Base-by-base conservation (phyloP, 2,329 filamentous ascomycete species). In the Fusarium longipes region DNA sequence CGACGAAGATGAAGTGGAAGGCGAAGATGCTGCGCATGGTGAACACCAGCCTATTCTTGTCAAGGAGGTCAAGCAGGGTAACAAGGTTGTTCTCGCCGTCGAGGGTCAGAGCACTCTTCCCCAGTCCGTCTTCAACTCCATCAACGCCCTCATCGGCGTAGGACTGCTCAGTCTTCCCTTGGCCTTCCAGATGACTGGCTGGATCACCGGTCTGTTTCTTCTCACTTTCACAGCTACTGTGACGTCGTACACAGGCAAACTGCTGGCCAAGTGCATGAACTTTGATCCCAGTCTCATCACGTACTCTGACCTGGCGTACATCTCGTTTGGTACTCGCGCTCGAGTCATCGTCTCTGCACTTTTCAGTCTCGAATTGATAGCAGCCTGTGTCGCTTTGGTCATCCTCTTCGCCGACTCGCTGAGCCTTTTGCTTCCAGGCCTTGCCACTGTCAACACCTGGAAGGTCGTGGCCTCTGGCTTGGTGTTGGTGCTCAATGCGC, bases 101-200 rank as follows among this genome's bases (percentile, higher is more conserved):
- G 91, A 97, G 64, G 95, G 95, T 36, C 93, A 96, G 80, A 97
- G 93, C n/a, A 99, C 95, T 1, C 84, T 98, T 17, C 93, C 93
- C 1, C 95, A 98, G 81, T 98, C 95, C 8, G 87, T 97, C 65
- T 97, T 98, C 83, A 99, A 99, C 79, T 96, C 93, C 5, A 95
- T 95, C 76, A 97, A 97, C 67, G 93, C 96, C 49, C 82, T 97
- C 60, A 95, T 97, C 63, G 94, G 94, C 17, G 90, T 99, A 29
- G 95, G 95, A 1, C 82, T 99, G 29, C 84, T 99, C 49, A 96
- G 93, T 77, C 82, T 99, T 53, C 96, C 95, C 8, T 85, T 98
- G 74, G 95, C 92, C 8, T 83, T 98, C 73, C 93, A 90, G 73
- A 93, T 97, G 77, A 89, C 92, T 14, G 95, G 93, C 48, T 97